A percentile compares a stretch with the other conserved stretches of the same genome.
These are phyloP conservation scores for Ogataea hybrid DNA, from an alignment of 1,139 yeast species.

Conservation along the genomic window DNA sequence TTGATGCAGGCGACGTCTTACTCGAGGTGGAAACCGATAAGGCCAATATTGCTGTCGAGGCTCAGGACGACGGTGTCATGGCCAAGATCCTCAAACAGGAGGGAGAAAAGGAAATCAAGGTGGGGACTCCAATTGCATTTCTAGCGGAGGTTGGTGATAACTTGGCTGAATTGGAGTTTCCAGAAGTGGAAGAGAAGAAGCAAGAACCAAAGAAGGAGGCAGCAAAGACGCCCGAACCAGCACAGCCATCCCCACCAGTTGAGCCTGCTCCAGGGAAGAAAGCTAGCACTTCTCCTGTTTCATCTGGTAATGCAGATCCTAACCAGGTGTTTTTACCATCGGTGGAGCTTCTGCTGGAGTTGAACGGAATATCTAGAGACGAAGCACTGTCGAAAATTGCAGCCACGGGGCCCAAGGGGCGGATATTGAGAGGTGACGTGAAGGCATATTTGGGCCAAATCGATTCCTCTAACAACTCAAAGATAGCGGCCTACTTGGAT, in stretches of 20 bases:
- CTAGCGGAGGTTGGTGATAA: slow-evolving; percentile 90
- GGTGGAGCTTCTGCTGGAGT: slow-evolving; percentile 63
- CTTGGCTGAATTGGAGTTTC: slow-evolving; percentile 58
- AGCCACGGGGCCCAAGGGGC: slow-evolving; percentile 89
- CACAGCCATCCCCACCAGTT: neutral
- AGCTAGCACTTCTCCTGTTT: slow-evolving; percentile 22
- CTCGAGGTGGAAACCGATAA: slow-evolving; percentile 92
- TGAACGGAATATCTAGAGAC: slow-evolving; percentile 58
- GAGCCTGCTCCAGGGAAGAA: slow-evolving; percentile 15
- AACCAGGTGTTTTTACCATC: slow-evolving; percentile 75
- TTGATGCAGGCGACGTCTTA: slow-evolving; percentile 80
- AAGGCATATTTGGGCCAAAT: slow-evolving; percentile 79
- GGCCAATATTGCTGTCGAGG: slow-evolving; percentile 91
- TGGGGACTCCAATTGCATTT: slow-evolving; percentile 87
- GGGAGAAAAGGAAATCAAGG: slow-evolving; percentile 77
- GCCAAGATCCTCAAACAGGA: slow-evolving; percentile 71
- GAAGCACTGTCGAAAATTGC: slow-evolving; percentile 71
- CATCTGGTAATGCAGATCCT: slow-evolving; percentile 52
- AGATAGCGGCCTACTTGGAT: slow-evolving; percentile 56
- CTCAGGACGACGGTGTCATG: slow-evolving; percentile 85
- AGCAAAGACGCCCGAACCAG: slow-evolving; percentile 2
- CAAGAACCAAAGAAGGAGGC: slow-evolving; percentile 20
- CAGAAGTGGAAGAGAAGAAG: slow-evolving; percentile 38
- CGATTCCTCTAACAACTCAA: slow-evolving; percentile 48
- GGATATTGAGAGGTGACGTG: slow-evolving; percentile 87